Conservation (phyloP, 139 green algal genomes). For the Pseudopediastrum boryanum region DNA sequence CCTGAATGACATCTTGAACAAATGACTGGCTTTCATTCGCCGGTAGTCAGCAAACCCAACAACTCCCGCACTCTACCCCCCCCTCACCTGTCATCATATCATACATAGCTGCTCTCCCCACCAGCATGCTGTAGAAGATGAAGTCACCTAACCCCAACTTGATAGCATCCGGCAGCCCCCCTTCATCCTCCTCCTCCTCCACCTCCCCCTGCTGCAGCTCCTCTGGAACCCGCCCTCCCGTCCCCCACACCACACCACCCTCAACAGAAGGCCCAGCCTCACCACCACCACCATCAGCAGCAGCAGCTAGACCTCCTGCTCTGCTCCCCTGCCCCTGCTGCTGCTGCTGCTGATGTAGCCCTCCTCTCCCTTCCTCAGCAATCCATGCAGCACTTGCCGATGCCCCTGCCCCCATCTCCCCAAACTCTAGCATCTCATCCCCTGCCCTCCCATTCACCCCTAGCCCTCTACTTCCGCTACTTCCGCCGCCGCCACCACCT, state of each 20-base stretch:
- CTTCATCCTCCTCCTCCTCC: conserved; percentile 24
- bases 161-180: conserved; percentile 73
- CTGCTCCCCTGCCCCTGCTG: too few relatives aligned
- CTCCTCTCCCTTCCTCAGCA: neutral
- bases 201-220: conserved; percentile 1
- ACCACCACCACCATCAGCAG: neutral
- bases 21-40: too few relatives aligned
- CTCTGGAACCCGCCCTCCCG: neutral
- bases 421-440: neutral
- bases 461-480: neutral
- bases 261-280: conserved; percentile 15
- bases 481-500: neutral
- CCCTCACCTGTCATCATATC: conserved; percentile 92
- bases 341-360: too few relatives aligned
- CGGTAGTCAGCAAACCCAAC: too few relatives aligned
- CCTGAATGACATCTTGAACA: too few relatives aligned
- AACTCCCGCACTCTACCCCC: too few relatives aligned
- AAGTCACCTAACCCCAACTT: conserved; percentile 98
- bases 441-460: neutral
- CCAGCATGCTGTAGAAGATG: conserved; percentile 97
- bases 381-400: neutral
- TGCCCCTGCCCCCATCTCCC: neutral
- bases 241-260: conserved; percentile 18
- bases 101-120: conserved; percentile 94
- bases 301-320: too few relatives aligned